Evolutionary conservation across 106 monocot genomes (phyloP).

Genomic region (Cymbidium sinense): DNA sequence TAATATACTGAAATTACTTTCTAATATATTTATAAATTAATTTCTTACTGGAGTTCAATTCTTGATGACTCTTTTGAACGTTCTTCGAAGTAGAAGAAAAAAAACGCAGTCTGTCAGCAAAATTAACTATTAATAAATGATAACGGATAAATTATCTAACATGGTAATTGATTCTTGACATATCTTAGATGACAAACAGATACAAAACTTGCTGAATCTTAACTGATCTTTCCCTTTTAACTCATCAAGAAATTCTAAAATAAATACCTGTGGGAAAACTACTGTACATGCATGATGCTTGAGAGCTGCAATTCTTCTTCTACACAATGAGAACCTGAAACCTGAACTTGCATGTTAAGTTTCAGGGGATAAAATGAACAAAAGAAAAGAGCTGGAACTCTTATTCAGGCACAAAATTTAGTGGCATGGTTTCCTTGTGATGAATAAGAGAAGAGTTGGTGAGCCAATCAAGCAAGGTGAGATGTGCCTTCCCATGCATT

Average conservation of each 20-base stretch:
- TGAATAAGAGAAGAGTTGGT: neutral
- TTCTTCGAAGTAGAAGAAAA: neutral
- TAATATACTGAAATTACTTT: neutral
- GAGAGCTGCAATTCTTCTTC: neutral
- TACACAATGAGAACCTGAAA: neutral
- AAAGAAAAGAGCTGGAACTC: neutral
- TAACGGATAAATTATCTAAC: neutral
- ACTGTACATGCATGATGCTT: neutral
- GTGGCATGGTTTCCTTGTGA: neutral
- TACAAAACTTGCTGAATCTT: neutral
- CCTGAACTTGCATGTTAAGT: neutral
- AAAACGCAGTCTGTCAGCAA: neutral
- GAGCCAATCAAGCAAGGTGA: neutral
- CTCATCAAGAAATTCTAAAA: no score
- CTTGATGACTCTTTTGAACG: neutral
- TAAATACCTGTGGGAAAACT: conserved; percentile 8
- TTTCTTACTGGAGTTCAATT: neutral
- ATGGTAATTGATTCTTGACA: neutral
- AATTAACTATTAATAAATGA: neutral
- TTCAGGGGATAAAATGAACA: neutral
- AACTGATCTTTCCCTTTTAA: neutral
- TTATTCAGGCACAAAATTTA: conserved; percentile 1
- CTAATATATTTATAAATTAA: neutral
- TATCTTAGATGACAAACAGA: no score
- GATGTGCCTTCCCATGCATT: neutral